Conservation (phyloP, 805 yeast species). For the Starmerella potacharoeniae region DNA sequence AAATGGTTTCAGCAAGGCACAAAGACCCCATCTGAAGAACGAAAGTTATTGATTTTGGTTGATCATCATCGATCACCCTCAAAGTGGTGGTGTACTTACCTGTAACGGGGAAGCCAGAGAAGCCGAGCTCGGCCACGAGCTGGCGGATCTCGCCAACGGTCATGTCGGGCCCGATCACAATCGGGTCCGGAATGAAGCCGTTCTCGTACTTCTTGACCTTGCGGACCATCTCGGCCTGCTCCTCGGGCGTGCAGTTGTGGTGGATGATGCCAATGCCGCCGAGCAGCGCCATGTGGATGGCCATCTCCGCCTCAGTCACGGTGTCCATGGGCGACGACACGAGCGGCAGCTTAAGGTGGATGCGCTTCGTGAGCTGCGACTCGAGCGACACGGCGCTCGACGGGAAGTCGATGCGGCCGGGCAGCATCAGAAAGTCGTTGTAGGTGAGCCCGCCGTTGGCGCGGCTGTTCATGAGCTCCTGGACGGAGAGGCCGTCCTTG, state of each 20-base stretch:
- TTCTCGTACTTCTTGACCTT: conserved; percentile 95
- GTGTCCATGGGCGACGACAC: conserved; percentile 99
- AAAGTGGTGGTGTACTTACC: conserved; percentile 57
- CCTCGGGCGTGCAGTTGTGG: conserved; percentile 93
- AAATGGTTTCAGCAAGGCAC: conserved; percentile 80
- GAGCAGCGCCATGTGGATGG: conserved; percentile 92
- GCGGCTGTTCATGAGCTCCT: conserved; percentile 78
- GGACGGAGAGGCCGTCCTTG: conserved; percentile 78
- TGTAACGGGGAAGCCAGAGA: conserved; percentile 97
- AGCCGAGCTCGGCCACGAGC: conserved; percentile 65
- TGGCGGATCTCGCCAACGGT: conserved; percentile 73
- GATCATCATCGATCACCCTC: conserved; percentile 25
- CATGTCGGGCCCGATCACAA: conserved; percentile 62
- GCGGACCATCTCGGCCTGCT: conserved; percentile 96
- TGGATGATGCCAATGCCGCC: conserved; percentile 99
- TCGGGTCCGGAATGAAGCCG: conserved; percentile 92
- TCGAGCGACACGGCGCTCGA: conserved; percentile 68
- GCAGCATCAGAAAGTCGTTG: conserved; percentile 89
- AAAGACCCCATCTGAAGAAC: conserved; percentile 90
- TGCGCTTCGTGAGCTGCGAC: conserved; percentile 80
- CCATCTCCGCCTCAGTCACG: conserved; percentile 95
- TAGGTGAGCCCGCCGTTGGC: conserved; percentile 93
- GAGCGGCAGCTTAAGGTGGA: conserved; percentile 84
- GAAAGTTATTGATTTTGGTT: conserved; percentile 65
- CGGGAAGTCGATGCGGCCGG: conserved; percentile 87